Conservation (phyloP, 352 stramenopile genomes). For the Globisporangium irregulare region DNA sequence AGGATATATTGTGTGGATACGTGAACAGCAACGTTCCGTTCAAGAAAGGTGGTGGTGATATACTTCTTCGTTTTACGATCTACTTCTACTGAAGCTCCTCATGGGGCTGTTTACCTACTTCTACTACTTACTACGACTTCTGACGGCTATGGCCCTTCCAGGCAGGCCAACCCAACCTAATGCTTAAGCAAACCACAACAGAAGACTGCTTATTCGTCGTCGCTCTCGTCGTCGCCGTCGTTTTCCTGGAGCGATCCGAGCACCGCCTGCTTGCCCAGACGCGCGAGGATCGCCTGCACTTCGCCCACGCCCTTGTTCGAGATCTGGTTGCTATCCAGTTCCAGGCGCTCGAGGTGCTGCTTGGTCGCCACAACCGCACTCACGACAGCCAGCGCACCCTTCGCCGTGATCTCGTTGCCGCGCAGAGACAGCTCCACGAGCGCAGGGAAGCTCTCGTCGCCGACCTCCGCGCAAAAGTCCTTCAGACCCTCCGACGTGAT, state of each 20-base stretch:
- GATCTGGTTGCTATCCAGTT: constrained; percentile 78
- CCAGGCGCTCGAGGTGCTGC: constrained; percentile 36
- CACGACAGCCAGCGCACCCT: constrained; percentile 57
- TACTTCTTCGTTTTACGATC: neutral
- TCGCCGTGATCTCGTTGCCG: constrained; percentile 79
- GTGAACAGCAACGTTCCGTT: neutral
- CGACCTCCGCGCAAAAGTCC: constrained; percentile 30
- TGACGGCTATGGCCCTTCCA: neutral
- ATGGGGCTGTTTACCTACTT: neutral
- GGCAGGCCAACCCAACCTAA: neutral
- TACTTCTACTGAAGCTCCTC: neutral
- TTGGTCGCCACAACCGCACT: constrained; percentile 43
- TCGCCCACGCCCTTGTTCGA: constrained; percentile 55
- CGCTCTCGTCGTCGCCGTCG: constrained; percentile 70
- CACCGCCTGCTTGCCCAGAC: constrained; percentile 42
- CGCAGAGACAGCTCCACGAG: constrained; percentile 58
- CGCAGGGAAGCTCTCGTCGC: constrained; percentile 24
- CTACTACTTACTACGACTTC: neutral
- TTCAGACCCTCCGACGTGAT: constrained; percentile 58
- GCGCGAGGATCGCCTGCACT: constrained; percentile 40
- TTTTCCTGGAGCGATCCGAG: constrained; percentile 84
- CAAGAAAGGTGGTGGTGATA: neutral
- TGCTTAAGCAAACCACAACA: neutral
- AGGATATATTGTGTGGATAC: no score
- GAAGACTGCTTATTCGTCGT: constrained; percentile 21